Conservation (phyloP, 768 basidiomycete species). For the Tylopilus balloui region DNA sequence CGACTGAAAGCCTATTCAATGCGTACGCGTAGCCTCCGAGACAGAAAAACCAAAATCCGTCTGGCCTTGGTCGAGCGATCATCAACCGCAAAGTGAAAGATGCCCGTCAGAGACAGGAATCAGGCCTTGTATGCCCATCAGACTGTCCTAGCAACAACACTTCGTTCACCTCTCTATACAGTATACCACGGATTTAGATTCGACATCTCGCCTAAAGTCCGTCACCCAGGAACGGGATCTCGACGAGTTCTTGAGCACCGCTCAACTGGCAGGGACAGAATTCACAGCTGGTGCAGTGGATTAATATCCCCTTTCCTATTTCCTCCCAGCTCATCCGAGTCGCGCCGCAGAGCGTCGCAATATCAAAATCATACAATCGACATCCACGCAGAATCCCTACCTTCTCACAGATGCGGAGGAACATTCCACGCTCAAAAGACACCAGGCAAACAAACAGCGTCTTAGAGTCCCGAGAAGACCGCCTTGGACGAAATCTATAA, state of each 20-base stretch:
- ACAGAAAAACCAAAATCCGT: constrained; percentile 58
- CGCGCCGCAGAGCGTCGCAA: constrained; percentile 61
- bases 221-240: constrained; percentile 95
- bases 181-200: constrained; percentile 76
- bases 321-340: constrained; percentile 5
- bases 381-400: constrained; percentile 71
- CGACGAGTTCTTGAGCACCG: constrained; percentile 93
- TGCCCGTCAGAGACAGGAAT: constrained; percentile 32
- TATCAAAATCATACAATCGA: constrained; percentile 67
- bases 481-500: constrained; percentile 81
- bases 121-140: constrained; percentile 56
- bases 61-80: constrained; percentile 90
- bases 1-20: neutral
- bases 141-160: neutral
- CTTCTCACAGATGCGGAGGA: constrained; percentile 83
- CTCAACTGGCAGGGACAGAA: constrained; percentile 90
- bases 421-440: constrained; percentile 63
- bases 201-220: constrained; percentile 70
- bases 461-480: constrained; percentile 89
- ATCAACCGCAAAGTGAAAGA: constrained; percentile 76
- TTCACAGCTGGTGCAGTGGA: constrained; percentile 81
- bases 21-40: constrained; percentile 45
- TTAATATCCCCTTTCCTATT: neutral
- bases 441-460: constrained; percentile 65
- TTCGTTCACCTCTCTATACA: constrained; percentile 26